A percentile compares a stretch with the other conserved stretches of the same genome.
Evolutionary conservation across 768 basidiomycete species (phyloP).

Genomic region (Cystobasidium tubakii): DNA sequence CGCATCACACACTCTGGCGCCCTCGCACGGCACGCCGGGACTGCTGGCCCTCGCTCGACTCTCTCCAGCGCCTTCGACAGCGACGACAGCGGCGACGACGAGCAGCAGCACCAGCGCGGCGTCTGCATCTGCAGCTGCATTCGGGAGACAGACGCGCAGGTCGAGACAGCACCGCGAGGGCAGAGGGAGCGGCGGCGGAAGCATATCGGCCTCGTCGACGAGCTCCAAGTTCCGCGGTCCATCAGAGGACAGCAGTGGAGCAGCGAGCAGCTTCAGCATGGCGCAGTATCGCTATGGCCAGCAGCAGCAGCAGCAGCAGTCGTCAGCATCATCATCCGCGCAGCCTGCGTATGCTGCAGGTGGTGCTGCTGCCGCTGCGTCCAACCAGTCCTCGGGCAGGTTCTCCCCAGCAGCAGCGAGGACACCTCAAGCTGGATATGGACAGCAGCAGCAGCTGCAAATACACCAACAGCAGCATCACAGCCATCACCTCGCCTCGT

Average conservation of each 20-base stretch:
- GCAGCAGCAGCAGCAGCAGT: neutral
- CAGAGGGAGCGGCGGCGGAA: neutral
- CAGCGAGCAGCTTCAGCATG: neutral
- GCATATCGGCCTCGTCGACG: neutral
- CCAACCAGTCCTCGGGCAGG: neutral
- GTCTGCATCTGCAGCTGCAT: neutral
- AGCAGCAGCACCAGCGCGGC: neutral
- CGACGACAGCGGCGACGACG: neutral
- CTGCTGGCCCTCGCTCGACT: slow-evolving; percentile 2
- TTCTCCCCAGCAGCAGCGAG: neutral
- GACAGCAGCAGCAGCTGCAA: slow-evolving; percentile 2
- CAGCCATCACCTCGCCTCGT: neutral
- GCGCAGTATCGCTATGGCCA: neutral
- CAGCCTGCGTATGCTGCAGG: neutral
- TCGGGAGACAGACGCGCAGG: neutral
- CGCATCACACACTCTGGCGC: neutral
- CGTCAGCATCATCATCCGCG: neutral
- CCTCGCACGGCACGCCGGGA: neutral
- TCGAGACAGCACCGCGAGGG: neutral
- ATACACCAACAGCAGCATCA: slow-evolving; percentile 2
- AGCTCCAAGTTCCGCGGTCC: neutral
- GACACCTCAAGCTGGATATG: neutral
- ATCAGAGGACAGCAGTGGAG: neutral
- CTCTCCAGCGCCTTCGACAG: neutral
- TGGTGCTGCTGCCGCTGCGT: neutral